These are phyloP conservation scores for Penicillium cinerascens DNA, from an alignment of 495 filamentous ascomycete species.

Conservation along the genomic window DNA sequence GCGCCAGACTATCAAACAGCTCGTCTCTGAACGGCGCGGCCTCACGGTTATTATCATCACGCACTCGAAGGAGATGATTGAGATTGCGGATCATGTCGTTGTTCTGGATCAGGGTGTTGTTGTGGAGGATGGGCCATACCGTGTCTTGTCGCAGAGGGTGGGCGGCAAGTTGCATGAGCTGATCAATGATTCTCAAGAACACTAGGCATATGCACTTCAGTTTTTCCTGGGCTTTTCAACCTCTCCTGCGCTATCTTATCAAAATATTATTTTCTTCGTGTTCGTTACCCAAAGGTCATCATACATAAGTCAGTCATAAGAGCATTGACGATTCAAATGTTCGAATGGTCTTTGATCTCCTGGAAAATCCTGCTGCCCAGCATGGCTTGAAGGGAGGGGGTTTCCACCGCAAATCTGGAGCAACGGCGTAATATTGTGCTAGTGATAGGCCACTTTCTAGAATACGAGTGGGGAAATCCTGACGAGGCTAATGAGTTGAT, in stretches of 20 bases:
- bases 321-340: too few relatives aligned
- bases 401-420: too few relatives aligned
- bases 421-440: too few relatives aligned
- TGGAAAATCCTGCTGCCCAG: too few relatives aligned
- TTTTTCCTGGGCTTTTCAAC: background rate
- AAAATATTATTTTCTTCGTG: background rate
- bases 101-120: constrained; percentile 66
- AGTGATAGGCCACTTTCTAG: too few relatives aligned
- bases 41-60: constrained; percentile 67
- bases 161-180: constrained; percentile 40
- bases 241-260: background rate
- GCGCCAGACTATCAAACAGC: constrained; percentile 54
- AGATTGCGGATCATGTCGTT: constrained; percentile 64
- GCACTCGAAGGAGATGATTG: constrained; percentile 80
- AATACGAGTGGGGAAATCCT: too few relatives aligned
- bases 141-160: constrained; percentile 41
- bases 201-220: background rate
- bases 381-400: too few relatives aligned
- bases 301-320: too few relatives aligned
- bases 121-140: constrained; percentile 63
- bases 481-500: too few relatives aligned
- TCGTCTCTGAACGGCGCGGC: constrained; percentile 33
- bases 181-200: constrained; percentile 22
- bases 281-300: too few relatives aligned
- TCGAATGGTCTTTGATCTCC: too few relatives aligned